Base-by-base conservation (phyloP, 352 stramenopile genomes). In the Globisporangium nunn region DNA sequence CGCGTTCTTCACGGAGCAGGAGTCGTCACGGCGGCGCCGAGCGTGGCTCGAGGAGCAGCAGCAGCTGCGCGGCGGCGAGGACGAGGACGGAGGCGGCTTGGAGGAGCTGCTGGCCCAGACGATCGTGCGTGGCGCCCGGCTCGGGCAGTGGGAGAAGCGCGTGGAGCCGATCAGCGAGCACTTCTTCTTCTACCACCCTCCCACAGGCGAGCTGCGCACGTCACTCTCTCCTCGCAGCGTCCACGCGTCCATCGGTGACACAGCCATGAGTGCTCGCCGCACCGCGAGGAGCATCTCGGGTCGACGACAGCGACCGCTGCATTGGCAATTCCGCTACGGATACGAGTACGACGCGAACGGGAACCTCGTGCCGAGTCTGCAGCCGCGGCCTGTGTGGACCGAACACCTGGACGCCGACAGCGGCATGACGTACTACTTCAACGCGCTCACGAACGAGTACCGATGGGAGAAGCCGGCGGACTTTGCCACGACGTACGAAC, bases 311-410 rank as follows among this genome's bases (percentile, higher is more conserved):
- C 65, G 78, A n/a, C 69, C 81, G 4, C 61, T 85, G 50, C 66
- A 85, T 29, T 91, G 81, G 83, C 81, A 90, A 52, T 89, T 87
- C 54, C 73, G 80, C 23, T 89, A 89, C 55, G 77, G 81, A 28
- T 90, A 85, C 58, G 72, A 87, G 41, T 81, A 88, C 50, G 67
- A 85, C 41, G 39, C 31, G 4, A 35, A 68, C 3, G 68, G 67
- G 0, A 56, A 74, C 1, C 71, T 91, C 29, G 56, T 87, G 2
- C 45, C 31, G 8, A 54, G 61, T 6, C 59, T 53, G 5, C 63
- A 55, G 15, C 63, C 63, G 7, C 69, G 80, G 14, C 78, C 70
- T 11, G 71, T 88, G 23, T 93, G 83, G 83, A 87, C 72, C 0
- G 78, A 87, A 56, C 70, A 85, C 56, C 53, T 54, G 5, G 83